These are phyloP conservation scores for Pharnaceum exiguum DNA, from an alignment of 148 eudicot species.

Conservation along the genomic window DNA sequence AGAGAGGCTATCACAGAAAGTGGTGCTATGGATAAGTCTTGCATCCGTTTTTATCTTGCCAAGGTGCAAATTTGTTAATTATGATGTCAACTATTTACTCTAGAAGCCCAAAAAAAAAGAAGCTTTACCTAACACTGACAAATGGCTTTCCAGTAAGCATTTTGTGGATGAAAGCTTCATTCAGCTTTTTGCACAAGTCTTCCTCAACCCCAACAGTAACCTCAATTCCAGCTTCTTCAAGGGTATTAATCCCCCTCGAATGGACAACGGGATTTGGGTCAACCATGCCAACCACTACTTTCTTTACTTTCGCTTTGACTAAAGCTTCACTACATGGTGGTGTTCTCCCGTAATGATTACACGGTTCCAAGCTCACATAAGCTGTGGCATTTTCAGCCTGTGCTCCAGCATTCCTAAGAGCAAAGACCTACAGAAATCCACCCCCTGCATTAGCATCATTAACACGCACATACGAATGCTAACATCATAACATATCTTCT, in stretches of 20 bases:
- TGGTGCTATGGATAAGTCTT: too few species aligned
- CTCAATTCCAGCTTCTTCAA: conserved; percentile 73
- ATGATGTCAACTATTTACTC: neutral
- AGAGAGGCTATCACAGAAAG: too few species aligned
- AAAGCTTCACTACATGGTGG: conserved; percentile 94
- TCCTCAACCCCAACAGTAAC: conserved; percentile 85
- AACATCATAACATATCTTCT: neutral
- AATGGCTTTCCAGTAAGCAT: conserved; percentile 78
- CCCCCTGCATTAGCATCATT: conserved; percentile 12
- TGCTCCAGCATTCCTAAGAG: conserved; percentile 85
- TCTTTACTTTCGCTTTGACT: conserved; percentile 81
- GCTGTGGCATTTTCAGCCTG: conserved; percentile 89
- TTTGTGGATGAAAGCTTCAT: conserved; percentile 70
- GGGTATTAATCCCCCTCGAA: conserved; percentile 64
- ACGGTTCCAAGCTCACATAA: conserved; percentile 95
- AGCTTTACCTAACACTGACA: conserved; percentile 64
- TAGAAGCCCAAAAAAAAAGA: neutral
- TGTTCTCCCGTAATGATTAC: conserved; percentile 91
- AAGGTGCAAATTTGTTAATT: too few species aligned
- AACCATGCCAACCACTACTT: conserved; percentile 92
- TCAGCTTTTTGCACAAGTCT: conserved; percentile 75
- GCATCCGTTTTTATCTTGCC: too few species aligned
- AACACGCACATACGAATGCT: neutral
- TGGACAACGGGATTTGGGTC: conserved; percentile 93
- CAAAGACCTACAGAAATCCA: conserved; percentile 70